These are phyloP conservation scores for Fusarium drepaniforme DNA, from an alignment of 2,329 filamentous ascomycete genomes.

Conservation along the genomic window DNA sequence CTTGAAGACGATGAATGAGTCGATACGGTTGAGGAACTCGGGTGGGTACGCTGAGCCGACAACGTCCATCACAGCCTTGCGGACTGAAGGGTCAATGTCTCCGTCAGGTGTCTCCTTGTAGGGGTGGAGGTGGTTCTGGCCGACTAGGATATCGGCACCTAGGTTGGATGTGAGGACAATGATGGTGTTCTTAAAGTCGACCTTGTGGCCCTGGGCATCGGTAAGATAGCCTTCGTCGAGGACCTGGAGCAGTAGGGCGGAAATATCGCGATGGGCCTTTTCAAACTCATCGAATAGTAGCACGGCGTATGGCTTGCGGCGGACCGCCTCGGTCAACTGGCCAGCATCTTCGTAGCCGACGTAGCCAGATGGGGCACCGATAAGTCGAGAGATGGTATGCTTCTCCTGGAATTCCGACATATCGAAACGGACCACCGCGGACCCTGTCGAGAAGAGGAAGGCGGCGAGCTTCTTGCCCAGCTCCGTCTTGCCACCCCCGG, in stretches of 20 bases:
- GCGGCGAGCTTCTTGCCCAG: slow-evolving; percentile 95
- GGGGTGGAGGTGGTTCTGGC: slow-evolving; percentile 73
- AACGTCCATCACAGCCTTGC: slow-evolving; percentile 88
- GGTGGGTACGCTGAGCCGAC: slow-evolving; percentile 83
- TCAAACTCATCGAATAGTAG: slow-evolving; percentile 98
- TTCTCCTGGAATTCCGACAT: slow-evolving; percentile 99
- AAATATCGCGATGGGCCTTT: slow-evolving; percentile 96
- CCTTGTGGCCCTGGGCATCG: slow-evolving; percentile 94
- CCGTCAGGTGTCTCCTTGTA: slow-evolving; percentile 73
- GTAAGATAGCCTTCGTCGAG: slow-evolving; percentile 97
- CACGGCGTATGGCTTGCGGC: slow-evolving; percentile 94
- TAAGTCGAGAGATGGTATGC: slow-evolving; percentile 92
- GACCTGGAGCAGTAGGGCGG: slow-evolving; percentile 90
- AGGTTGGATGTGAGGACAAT: slow-evolving; percentile 97
- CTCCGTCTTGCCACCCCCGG: slow-evolving; percentile 97
- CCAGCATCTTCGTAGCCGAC: slow-evolving; percentile 97
- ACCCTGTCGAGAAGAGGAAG: slow-evolving; percentile 93
- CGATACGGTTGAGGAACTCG: slow-evolving; percentile 96
- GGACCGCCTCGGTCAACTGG: slow-evolving; percentile 94
- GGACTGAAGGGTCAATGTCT: slow-evolving; percentile 79
- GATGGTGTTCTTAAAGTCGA: slow-evolving; percentile 96
- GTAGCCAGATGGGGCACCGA: slow-evolving; percentile 93
- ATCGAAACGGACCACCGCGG: slow-evolving; percentile 92
- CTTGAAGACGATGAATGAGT: slow-evolving; percentile 97
- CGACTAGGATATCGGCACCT: slow-evolving; percentile 90